Percentiles rank a stretch among this genome's conserved stretches.
phyloP scores from a whole-genome alignment of 371 early-diverging fungal species.

The Zopfochytrium polystomum region DNA sequence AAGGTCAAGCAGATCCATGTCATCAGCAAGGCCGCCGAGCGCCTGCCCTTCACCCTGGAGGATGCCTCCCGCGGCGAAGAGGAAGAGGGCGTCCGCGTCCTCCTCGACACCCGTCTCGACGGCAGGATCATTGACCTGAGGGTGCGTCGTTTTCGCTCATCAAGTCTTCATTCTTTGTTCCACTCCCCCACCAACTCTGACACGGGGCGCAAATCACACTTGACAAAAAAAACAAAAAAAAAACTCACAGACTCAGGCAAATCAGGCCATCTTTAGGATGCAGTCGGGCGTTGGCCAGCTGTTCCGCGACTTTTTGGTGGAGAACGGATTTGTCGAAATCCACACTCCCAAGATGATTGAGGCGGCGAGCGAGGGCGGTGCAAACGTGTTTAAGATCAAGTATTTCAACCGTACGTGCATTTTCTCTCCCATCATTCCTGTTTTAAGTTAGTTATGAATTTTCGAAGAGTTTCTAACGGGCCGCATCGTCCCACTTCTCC shows the following conservation, averaged over 20 bases:
- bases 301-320: constrained; percentile 91
- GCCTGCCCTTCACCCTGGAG: constrained; percentile 94
- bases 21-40: constrained; percentile 69
- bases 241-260: constrained; percentile 85
- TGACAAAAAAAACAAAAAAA: no score
- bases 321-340: constrained; percentile 92
- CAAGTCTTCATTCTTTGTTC: no score
- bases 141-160: no score
- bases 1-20: constrained; percentile 69
- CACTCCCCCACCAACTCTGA: no score
- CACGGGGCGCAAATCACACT: no score
- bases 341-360: constrained; percentile 98
- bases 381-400: constrained; percentile 96
- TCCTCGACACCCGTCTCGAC: constrained; percentile 93
- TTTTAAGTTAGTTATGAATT: no score
- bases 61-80: constrained; percentile 88
- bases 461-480: no score
- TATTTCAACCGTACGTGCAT: constrained; percentile 89
- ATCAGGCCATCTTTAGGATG: constrained; percentile 97
- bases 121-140: no score
- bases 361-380: constrained; percentile 98
- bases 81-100: constrained; percentile 81
- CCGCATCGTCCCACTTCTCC: no score
- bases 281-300: constrained; percentile 91
- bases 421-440: no score